Conservation (phyloP, 257 asterid genomes). For the Petrea volubilis region DNA sequence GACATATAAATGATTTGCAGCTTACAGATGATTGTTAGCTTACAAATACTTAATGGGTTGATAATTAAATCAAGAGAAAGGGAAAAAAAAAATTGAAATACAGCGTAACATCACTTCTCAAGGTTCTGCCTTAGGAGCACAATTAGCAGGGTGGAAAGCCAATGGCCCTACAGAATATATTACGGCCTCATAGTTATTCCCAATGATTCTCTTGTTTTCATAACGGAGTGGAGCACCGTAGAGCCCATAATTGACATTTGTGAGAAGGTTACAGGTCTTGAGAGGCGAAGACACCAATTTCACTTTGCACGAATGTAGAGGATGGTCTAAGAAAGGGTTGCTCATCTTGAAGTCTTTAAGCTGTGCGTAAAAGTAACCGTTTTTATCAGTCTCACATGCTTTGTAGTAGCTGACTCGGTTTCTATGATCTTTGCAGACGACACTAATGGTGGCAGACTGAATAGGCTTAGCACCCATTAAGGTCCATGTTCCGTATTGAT, state of each 20-base stretch:
- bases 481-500: constrained; percentile 57
- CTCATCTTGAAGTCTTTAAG: constrained; percentile 76
- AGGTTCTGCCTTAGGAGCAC: constrained; percentile 47
- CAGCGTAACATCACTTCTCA: constrained; percentile 14
- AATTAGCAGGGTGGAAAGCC: constrained; percentile 76
- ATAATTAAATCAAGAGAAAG: background rate
- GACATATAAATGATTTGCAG: constrained; percentile 24
- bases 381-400: constrained; percentile 54
- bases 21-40: constrained; percentile 18
- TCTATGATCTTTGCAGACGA: constrained; percentile 79
- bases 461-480: constrained; percentile 61
- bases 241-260: constrained; percentile 79
- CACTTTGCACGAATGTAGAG: constrained; percentile 78
- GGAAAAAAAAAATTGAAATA: background rate
- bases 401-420: constrained; percentile 69
- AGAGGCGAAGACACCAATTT: constrained; percentile 74
- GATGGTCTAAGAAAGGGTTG: constrained; percentile 78
- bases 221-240: constrained; percentile 67
- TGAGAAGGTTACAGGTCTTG: constrained; percentile 50
- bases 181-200: constrained; percentile 58
- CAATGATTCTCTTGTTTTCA: constrained; percentile 55
- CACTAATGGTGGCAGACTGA: constrained; percentile 51
- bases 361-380: constrained; percentile 77
- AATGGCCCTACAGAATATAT: constrained; percentile 71
- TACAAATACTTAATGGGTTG: background rate